These are phyloP conservation scores for Cyanodermella asteris DNA, from an alignment of 2,329 filamentous ascomycete genomes.

Conservation along the genomic window DNA sequence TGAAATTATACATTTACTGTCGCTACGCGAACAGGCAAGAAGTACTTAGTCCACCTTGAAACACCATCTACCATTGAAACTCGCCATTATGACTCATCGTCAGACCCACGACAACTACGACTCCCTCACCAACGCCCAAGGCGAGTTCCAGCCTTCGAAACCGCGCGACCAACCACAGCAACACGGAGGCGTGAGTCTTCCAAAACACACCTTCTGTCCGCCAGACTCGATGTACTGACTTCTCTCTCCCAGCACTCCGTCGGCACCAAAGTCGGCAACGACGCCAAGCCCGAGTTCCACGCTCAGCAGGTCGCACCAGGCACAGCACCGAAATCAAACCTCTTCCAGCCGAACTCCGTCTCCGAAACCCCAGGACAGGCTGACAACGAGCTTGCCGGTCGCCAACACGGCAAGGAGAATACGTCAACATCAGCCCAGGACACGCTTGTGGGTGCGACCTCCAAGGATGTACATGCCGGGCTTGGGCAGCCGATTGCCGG, in stretches of 20 bases:
- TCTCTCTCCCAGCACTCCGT: conserved; percentile 35
- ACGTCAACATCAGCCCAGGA: conserved; percentile 21
- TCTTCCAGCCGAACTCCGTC: conserved; percentile 23
- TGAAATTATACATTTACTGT: no score
- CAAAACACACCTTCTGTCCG: neutral
- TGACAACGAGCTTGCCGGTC: conserved; percentile 17
- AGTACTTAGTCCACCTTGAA: no score
- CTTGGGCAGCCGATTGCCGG: conserved; percentile 29
- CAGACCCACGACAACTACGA: no score
- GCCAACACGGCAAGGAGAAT: conserved; percentile 19
- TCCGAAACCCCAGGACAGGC: conserved; percentile 18
- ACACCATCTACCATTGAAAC: no score
- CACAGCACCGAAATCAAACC: conserved; percentile 33
- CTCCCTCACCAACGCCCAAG: conserved; percentile 28
- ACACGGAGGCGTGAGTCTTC: conserved; percentile 29
- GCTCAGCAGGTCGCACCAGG: conserved; percentile 39
- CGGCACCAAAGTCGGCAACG: conserved; percentile 33
- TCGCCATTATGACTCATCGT: no score
- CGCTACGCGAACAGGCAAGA: no score
- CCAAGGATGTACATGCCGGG: conserved; percentile 29
- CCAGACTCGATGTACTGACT: conserved; percentile 4
- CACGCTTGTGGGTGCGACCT: conserved; percentile 30
- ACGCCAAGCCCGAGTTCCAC: conserved; percentile 39
- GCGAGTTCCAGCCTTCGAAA: conserved; percentile 32
- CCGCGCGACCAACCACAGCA: conserved; percentile 31